These are phyloP conservation scores for Meyerozyma smithsonii DNA, from an alignment of 1,139 yeast species.

Conservation along the genomic window DNA sequence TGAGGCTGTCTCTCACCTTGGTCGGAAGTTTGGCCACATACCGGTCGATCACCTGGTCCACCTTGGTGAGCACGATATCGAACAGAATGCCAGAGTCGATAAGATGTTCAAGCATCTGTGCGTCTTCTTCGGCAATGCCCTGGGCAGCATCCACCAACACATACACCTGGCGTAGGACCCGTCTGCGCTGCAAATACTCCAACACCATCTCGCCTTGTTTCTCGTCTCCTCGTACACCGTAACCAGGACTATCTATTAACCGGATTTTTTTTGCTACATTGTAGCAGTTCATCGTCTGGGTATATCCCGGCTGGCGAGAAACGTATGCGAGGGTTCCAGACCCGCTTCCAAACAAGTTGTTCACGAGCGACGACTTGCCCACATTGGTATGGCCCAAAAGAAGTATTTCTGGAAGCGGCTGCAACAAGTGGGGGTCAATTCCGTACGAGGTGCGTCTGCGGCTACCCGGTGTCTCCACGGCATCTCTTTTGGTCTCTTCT, in stretches of 20 bases:
- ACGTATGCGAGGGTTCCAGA: constrained; percentile 40
- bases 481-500: constrained; percentile 15
- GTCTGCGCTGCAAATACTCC: constrained; percentile 53
- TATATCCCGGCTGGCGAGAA: constrained; percentile 65
- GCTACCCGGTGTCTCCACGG: constrained; percentile 12
- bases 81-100: constrained; percentile 56
- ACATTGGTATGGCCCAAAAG: constrained; percentile 78
- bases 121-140: constrained; percentile 58
- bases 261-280: constrained; percentile 60
- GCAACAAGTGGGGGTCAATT: constrained; percentile 23
- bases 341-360: constrained; percentile 34
- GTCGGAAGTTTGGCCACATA: constrained; percentile 11
- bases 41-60: constrained; percentile 46
- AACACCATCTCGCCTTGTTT: constrained; percentile 66
- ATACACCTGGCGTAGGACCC: constrained; percentile 52
- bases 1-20: constrained; percentile 1
- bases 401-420: constrained; percentile 59
- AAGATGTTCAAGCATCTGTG: constrained; percentile 46
- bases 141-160: constrained; percentile 54
- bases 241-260: constrained; percentile 82
- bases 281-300: constrained; percentile 72
- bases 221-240: constrained; percentile 60
- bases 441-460: constrained; percentile 25
- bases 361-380: constrained; percentile 76
- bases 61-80: constrained; percentile 72